A percentile compares a stretch with the other conserved stretches of the same genome.
These are phyloP conservation scores for Neofusicoccum sp. DNA, from an alignment of 2,329 filamentous ascomycete genomes.

Conservation along the genomic window DNA sequence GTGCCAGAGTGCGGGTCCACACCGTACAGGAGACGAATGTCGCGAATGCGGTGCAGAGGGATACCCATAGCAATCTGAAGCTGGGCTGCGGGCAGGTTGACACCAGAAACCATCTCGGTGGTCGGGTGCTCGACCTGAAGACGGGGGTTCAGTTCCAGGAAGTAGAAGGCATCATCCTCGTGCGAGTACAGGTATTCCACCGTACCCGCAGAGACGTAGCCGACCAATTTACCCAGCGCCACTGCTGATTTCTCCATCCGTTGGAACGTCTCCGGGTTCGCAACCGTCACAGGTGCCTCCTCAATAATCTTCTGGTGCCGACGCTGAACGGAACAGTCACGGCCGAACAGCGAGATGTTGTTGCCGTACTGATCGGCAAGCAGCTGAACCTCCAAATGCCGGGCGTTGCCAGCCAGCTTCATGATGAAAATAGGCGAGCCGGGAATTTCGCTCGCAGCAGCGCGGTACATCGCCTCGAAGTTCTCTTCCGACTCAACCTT, in stretches of 20 bases:
- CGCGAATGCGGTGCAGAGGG: slow-evolving; percentile 89
- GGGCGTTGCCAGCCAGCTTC: slow-evolving; percentile 95
- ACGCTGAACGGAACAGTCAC: slow-evolving; percentile 98
- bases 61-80: slow-evolving; percentile 99
- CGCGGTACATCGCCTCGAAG: slow-evolving; percentile 88
- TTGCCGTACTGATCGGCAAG: slow-evolving; percentile 99
- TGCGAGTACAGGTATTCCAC: slow-evolving; percentile 99
- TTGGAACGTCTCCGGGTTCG: slow-evolving; percentile 84
- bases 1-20: slow-evolving; percentile 85
- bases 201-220: slow-evolving; percentile 97
- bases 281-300: slow-evolving; percentile 96
- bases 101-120: slow-evolving; percentile 98
- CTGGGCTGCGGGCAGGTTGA: slow-evolving; percentile 95
- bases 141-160: slow-evolving; percentile 97
- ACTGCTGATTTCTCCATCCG: slow-evolving; percentile 97
- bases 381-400: slow-evolving; percentile 96
- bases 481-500: slow-evolving; percentile 85
- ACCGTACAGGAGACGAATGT: slow-evolving; percentile 95
- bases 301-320: slow-evolving; percentile 99
- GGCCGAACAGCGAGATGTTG: slow-evolving; percentile 97
- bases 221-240: slow-evolving; percentile 88
- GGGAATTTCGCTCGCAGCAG: slow-evolving; percentile 94
- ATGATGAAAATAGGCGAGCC: slow-evolving; percentile 99
- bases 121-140: slow-evolving; percentile 99
- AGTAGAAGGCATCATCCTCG: slow-evolving; percentile 98